phyloP scores from a whole-genome alignment of 352 stramenopile genomes.

The Globisporangium iwayamae region DNA sequence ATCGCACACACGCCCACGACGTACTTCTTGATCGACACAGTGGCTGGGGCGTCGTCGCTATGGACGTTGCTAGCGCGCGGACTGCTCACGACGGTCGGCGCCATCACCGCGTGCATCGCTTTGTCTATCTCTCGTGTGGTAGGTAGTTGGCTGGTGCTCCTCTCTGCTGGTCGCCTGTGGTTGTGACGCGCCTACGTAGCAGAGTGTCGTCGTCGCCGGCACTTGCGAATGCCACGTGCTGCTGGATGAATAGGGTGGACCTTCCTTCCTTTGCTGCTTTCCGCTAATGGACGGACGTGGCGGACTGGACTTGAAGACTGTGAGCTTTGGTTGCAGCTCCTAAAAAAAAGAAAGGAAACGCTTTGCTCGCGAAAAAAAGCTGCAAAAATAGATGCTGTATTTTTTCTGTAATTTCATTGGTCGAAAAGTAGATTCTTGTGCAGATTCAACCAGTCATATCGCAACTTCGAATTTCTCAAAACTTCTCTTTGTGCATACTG shows the following conservation, averaged over 20 bases:
- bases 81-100: neutral
- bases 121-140: too few relatives aligned
- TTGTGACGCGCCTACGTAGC: too few relatives aligned
- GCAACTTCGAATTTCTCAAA: too few relatives aligned
- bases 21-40: constrained; percentile 45
- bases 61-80: neutral
- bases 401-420: too few relatives aligned
- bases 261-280: neutral
- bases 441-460: constrained; percentile 1
- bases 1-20: constrained; percentile 97
- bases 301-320: constrained; percentile 5
- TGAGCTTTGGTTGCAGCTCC: neutral
- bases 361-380: neutral
- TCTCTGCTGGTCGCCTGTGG: too few relatives aligned
- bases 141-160: too few relatives aligned
- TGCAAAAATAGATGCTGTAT: too few relatives aligned
- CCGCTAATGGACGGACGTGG: constrained; percentile 6
- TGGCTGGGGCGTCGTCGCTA: constrained; percentile 1
- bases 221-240: too few relatives aligned
- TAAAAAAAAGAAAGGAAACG: neutral
- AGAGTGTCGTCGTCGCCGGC: too few relatives aligned
- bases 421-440: neutral
- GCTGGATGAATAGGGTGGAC: neutral
- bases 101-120: constrained; percentile 8
- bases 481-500: too few relatives aligned